Base-by-base conservation (phyloP, 768 basidiomycete species). In the Mrakia frigida region DNA sequence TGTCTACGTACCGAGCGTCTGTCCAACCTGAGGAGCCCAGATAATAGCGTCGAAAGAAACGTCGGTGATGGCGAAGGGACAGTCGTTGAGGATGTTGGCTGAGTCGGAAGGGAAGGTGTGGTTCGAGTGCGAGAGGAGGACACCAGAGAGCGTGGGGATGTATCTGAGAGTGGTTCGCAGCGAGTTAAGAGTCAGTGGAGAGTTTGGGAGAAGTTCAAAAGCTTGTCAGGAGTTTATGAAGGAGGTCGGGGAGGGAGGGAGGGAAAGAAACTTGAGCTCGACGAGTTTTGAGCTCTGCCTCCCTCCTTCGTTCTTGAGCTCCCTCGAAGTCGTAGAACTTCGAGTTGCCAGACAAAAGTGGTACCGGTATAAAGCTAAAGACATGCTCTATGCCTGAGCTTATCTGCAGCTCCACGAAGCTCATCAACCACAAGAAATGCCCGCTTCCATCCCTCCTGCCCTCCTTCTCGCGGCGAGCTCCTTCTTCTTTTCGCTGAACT, bases 1-100 rank as follows among this genome's bases (percentile, higher is more conserved):
- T 56, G 13, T 35, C 11, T 33, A 84, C 89, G 81, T 81, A 92
- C 94, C 86, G 50, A 96, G 87, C 81, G 87, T 88, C 87, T 91
- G 90, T 63, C 92, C 91, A 59, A 94, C 86, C 67, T 85, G 87
- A 3, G 95, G 95, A 70, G 90, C 91, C 95, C 95, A 98, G 6
- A 96, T 86, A 6, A 91, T 90, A 28, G 92, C 92, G 77, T 93
- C 90, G 81, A 96, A 96, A 65, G 85, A 85, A 52, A 94, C 86
- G 52, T 87, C 85, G 79, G 89, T 91, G 67, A 92, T 87, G 6
- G 91, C 86, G 82, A 91, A 96, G 2, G 95, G 95, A 82, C 91
- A 94, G 80, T 95, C 95, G 37, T 86, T 88, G 80, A 89, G 88
- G 80, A 98, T 88, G 70, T 85, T 85, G 10, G 91, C 92, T 33